Evolutionary conservation across 441 rosid species (phyloP), one percentile per base, ranked within the genome.

Genomic region (Adansonia gregorii): DNA sequence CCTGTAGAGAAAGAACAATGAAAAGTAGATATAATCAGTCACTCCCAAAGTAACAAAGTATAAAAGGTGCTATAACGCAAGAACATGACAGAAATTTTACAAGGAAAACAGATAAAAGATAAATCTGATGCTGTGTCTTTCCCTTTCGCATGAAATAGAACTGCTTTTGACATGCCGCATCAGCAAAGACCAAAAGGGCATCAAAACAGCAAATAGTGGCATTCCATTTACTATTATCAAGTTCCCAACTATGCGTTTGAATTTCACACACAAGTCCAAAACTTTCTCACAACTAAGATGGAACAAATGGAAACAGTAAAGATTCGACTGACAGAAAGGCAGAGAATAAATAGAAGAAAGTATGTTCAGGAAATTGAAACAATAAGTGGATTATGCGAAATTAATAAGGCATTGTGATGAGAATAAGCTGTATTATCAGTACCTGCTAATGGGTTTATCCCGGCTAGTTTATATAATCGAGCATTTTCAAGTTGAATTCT

Each of bases 381-480:
- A 68, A 19, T 22, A 49, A 7, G 20, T 24, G 8, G 27, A 17
- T 17, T 11, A 59, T 51, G 56, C 5, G 1, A 12, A 54, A 46
- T 14, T 31, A 59, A 46, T 15, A 60, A 6, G 52, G 20, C 2
- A 48, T 4, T 61, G 46, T 35, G 35, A 67, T 59, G 41, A 17
- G 63, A 48, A 41, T 39, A 27, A 6, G 14, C 54, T 8, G 15
- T 9, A 70, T 46, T 10, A 66, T 60, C 45, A 78, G 61, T 83
- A 92, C 99, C 99, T 84, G 99, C 97, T 45, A 95, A 83, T 0
- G 99, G 99, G 79, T 93, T 95, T 73, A 93, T 91, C 54, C 97
- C 96, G 76, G 97, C 97, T 60, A 95, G 81, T 86, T 93, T 95
- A 89, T 95, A 95, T 73, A 95, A 86, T 58, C 99, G 86, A 22